Evolutionary conservation across 306 rosid genomes (phyloP), one percentile per base, ranked within the genome.

Genomic region (Pterocarpus santalinus): DNA sequence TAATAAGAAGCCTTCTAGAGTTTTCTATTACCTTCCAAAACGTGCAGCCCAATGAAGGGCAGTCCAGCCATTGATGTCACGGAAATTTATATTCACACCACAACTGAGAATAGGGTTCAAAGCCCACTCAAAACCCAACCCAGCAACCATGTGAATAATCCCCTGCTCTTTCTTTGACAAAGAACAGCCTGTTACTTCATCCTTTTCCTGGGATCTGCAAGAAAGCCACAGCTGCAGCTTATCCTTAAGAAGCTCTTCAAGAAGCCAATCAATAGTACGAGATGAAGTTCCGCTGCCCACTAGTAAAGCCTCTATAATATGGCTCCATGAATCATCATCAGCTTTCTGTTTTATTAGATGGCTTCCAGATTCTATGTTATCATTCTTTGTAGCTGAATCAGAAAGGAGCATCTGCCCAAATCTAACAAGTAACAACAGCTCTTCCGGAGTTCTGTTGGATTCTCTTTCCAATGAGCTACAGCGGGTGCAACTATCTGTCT

Each of bases 11-110:
- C 39, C 34, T 5, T 51, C 38, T 41, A 15, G 56, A 62, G 52
- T 65, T 68, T 32, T 36, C 67, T 30, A 47, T 82, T 88, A 96
- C 99, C 99, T 96, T 86, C 98, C 99, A 76, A 93, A 92, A 53
- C 90, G 97, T 36, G 98, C 96, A 12, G 99, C 98, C 98, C 98
- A 96, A 62, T 96, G 99, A 73, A 96, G 90, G 73, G 99, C 98
- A 76, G 97, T 96, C 94, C 94, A 90, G 38, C 99, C 99, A 7
- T 41, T 93, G 78, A 96, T 86, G 87, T 96, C 99, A 16, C 99
- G 98, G 89, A 96, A 96, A 84, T 96, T 92, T 85, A 96, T 86
- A 87, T 82, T 89, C 65, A 90, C 97, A 36, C 99, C 97, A 85
- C 80, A 89, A 80, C 83, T 82, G 66, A 96, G 97, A 77, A 93